Evolutionary conservation across 176 grass and related monocot species (phyloP).

Genomic region (Stipa capillata): DNA sequence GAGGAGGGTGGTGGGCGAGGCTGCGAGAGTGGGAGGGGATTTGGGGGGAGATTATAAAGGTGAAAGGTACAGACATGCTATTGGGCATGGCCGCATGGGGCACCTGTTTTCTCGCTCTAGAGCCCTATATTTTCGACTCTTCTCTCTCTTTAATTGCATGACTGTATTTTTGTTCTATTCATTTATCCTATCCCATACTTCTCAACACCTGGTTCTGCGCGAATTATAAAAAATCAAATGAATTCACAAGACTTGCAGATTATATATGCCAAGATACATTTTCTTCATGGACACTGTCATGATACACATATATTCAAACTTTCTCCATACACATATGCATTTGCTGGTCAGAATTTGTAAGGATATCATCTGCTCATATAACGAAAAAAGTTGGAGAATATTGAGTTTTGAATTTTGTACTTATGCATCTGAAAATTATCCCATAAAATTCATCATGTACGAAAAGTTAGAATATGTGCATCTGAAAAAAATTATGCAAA

Average conservation of each 20-base stretch:
- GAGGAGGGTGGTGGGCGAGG: neutral
- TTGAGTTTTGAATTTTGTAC: too few relatives aligned
- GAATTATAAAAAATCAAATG: neutral
- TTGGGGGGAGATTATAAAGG: slow-evolving; percentile 38
- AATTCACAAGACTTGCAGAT: neutral
- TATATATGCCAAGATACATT: neutral
- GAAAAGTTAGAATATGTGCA: too few relatives aligned
- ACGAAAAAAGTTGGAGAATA: too few relatives aligned
- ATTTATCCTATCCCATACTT: neutral
- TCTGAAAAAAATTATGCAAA: too few relatives aligned
- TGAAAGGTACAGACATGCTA: slow-evolving; percentile 33
- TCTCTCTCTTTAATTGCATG: neutral
- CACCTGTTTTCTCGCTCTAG: slow-evolving; percentile 11
- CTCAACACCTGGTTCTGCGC: neutral
- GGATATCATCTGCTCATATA: neutral
- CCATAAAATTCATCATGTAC: too few relatives aligned
- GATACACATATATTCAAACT: neutral
- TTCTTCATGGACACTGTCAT: neutral
- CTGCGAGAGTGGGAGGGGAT: neutral
- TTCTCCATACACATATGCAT: neutral
- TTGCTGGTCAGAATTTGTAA: neutral
- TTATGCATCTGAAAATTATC: too few relatives aligned
- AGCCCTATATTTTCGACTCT: neutral
- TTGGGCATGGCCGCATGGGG: slow-evolving; percentile 42
- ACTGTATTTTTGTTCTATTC: neutral